Base-by-base conservation (phyloP, 2,329 filamentous ascomycete species). In the Talaromyces amestolkiae region DNA sequence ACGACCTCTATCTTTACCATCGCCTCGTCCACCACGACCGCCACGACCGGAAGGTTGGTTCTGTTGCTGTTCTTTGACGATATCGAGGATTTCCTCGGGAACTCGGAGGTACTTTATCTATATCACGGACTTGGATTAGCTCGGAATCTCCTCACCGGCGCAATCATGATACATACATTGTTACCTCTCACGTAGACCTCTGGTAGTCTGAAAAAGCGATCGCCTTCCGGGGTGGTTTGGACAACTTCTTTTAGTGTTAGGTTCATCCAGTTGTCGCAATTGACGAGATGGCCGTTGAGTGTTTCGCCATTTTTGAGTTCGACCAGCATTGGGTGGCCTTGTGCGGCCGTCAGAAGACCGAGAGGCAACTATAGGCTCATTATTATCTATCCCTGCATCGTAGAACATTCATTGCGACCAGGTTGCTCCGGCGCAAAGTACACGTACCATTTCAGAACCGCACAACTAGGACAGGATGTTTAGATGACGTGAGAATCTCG, bases 221-320 rank as follows among this genome's bases (percentile, higher is more conserved):
- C 93, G 68, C 93, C 95, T 74, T 98, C 94, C 27, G 94, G 89
- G 76, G 91, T 97, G 19, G 95, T 98, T 80, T 98, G 94, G 41
- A 98, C 92, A 24, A 99, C 96, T 79, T 98, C 95, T 79, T 95
- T 96, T 70, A 99, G 82, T 2, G 94, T 98, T 72, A 99, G 83
- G 82, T 99, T 99, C 95, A 99, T 99, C 93, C 95, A 99, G 58
- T 94, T 99, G 79, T 99, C 95, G 87, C 94, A 99, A 79, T 90
- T 92, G 78, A 97, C 91, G 66, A 99, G 84, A 76, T 97, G 93
- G 69, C 95, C 95, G 81, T 98, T 99, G 67, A 99, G 86, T 0
- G 95, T 98, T 81, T 99, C 93, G 81, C 93, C 93, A 75, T 94
- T 96, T 85, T 97, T 97, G 70, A 97, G 90, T 83, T 97, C 93